These are phyloP conservation scores for Mycena citricolor DNA, from an alignment of 1,284 basidiomycete genomes.

Conservation along the genomic window DNA sequence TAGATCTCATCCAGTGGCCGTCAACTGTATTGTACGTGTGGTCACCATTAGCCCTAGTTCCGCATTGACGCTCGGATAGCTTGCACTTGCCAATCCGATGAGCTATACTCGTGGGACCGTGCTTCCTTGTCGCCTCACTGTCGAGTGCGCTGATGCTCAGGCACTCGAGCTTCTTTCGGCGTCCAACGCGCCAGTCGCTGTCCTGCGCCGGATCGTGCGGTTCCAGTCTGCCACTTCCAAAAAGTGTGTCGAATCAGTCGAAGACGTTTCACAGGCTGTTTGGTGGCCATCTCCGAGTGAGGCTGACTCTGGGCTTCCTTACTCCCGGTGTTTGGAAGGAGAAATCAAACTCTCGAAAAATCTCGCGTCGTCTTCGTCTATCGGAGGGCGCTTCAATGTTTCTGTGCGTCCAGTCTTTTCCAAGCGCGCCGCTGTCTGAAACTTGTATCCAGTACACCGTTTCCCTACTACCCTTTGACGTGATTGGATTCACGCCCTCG, in stretches of 20 bases:
- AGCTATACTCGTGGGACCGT: constrained; percentile 48
- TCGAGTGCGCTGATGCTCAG: constrained; percentile 40
- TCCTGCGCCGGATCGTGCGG: constrained; percentile 43
- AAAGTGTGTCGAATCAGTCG: constrained; percentile 40
- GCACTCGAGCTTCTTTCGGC: constrained; percentile 44
- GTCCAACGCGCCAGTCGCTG: constrained; percentile 41
- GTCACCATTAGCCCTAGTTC: constrained; percentile 1
- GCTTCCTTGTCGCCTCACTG: constrained; percentile 43
- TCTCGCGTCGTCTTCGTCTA: constrained; percentile 45
- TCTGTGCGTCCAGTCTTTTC: constrained; percentile 33
- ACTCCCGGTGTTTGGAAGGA: constrained; percentile 43
- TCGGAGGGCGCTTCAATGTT: constrained; percentile 49
- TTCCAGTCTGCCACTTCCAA: constrained; percentile 38
- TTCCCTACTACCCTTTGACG: constrained; percentile 42
- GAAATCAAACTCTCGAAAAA: constrained; percentile 51
- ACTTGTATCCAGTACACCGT: constrained; percentile 38
- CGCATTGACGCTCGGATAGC: constrained; percentile 26
- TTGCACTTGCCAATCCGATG: constrained; percentile 45
- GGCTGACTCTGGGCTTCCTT: constrained; percentile 24
- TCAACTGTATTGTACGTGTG: constrained; percentile 41
- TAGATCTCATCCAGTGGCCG: constrained; percentile 39
- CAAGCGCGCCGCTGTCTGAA: background rate
- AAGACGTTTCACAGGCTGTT: constrained; percentile 41
- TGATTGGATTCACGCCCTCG: constrained; percentile 34
- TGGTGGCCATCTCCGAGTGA: constrained; percentile 44